phyloP scores from a whole-genome alignment of 768 basidiomycete species.

The Amanita brunnescens region DNA sequence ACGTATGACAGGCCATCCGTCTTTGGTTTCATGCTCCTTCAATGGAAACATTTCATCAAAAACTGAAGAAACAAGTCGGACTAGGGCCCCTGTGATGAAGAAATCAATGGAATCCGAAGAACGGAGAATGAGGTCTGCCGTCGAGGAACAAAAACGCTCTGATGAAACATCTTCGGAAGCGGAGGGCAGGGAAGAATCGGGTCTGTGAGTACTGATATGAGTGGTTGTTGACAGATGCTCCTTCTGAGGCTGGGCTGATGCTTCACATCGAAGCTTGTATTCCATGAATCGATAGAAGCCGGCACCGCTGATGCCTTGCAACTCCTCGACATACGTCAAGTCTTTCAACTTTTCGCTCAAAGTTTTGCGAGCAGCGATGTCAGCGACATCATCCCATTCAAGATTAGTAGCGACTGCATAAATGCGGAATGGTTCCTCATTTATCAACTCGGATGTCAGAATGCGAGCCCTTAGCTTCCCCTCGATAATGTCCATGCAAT shows the following conservation, averaged over 20 bases:
- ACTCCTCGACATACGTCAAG: not conserved
- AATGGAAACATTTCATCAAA: not conserved
- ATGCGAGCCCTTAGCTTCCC: not conserved
- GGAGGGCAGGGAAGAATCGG: not conserved
- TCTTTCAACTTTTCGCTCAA: not conserved
- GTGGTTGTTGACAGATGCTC: not conserved
- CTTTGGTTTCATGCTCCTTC: not conserved
- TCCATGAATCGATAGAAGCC: not conserved
- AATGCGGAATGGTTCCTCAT: not conserved
- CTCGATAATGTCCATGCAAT: slow-evolving; percentile 6
- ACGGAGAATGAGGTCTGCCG: slow-evolving; percentile 17
- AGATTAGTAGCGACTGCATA: not conserved
- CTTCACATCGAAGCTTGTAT: not conserved
- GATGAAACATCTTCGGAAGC: too few species aligned
- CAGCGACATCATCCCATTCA: not conserved
- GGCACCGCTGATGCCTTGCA: not conserved
- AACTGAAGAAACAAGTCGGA: not conserved
- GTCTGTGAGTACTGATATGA: not conserved
- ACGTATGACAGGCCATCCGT: not conserved
- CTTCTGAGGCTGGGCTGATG: not conserved
- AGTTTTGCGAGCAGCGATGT: not conserved
- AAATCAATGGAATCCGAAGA: slow-evolving; percentile 24
- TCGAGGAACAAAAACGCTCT: not conserved
- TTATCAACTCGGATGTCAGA: not conserved
- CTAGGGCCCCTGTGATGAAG: not conserved